Conservation (phyloP, 306 rosid species). For the Prinsepia uniflora region DNA sequence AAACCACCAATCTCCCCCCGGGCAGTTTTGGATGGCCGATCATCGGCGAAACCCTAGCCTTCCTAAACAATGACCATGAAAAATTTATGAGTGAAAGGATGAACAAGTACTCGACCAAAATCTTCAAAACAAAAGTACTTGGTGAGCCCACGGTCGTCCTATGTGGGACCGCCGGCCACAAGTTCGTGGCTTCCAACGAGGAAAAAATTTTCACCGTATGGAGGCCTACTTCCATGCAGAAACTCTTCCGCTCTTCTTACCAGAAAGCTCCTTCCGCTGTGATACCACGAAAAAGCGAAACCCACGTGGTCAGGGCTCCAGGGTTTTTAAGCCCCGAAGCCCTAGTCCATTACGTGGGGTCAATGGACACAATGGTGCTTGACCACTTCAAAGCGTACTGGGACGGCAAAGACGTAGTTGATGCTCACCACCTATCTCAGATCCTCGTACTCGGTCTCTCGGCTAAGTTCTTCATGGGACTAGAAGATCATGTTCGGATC, state of each 20-base stretch:
- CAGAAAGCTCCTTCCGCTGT: neutral
- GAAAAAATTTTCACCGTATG: neutral
- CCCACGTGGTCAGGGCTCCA: neutral
- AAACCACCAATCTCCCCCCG: conserved; percentile 10
- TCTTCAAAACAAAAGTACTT: conserved; percentile 21
- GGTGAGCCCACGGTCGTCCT: conserved; percentile 10
- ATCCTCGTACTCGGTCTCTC: neutral
- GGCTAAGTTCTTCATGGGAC: conserved; percentile 6
- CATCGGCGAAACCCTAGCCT: conserved; percentile 12
- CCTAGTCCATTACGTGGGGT: neutral
- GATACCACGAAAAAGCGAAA: neutral
- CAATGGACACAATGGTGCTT: conserved; percentile 4
- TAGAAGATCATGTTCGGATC: neutral
- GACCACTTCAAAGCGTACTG: conserved; percentile 14
- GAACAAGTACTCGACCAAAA: conserved; percentile 11
- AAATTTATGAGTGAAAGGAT: neutral
- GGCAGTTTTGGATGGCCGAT: conserved; percentile 32
- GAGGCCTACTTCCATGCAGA: conserved; percentile 17
- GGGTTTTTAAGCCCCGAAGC: conserved; percentile 21
- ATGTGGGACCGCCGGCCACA: conserved; percentile 11
- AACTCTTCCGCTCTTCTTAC: conserved; percentile 9
- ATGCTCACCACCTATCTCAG: conserved; percentile 8
- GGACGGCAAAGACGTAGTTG: conserved; percentile 3
- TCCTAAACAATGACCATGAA: neutral
- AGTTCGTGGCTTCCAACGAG: conserved; percentile 18